Base-by-base conservation (phyloP, 164 flowering plant genomes). In the Macadamia integrifolia region DNA sequence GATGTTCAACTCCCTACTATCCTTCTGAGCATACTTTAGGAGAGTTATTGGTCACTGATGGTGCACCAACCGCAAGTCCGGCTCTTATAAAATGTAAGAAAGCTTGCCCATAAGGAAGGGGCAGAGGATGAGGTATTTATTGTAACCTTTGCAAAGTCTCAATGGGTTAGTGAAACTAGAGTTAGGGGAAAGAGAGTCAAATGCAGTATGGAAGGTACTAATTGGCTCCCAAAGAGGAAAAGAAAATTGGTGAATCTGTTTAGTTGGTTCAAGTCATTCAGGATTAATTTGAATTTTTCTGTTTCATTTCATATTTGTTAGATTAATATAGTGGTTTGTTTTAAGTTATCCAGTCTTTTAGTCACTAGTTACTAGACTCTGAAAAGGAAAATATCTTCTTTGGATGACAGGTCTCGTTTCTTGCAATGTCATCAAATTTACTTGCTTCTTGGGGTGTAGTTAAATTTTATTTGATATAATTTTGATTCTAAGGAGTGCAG, bases 1-100 rank as follows among this genome's bases (percentile, higher is more conserved):
- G 15, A n/a, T 76, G 67, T 64, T 86, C 62, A 79, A 60, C 78
- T 69, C 76, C 66, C 70, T 71, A 18, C 62, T 30, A 50, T 78
- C 81, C 69, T 64, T 79, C 70, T 74, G 52, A 81, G 61, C 42
- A 35, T 6, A 35, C 46, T 58, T n/a, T 63, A 60, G 58, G 17
- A 14, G 43, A 29, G 69, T 30, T 40, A 12, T 50, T 43, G 46
- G 57, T 40, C 29, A 64, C 52, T 30, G 35, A 59, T 44, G 49
- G 57, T 53, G 18, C 17, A 53, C 18, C 18, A 14, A 53, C 17
- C 0, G 57, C 18, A 53, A 53, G 18, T 53, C 18, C 57, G 57
- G 57, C 57, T 23, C 23, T 1, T 53, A 53, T 23, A n/a, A 53
- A 53, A 53, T 53, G 57, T 53, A 53, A 53, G 57, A n/a, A 53